A percentile compares a stretch with the other conserved stretches of the same genome.
phyloP scores from a whole-genome alignment of 305 asterid genomes.

The Fraxinus latifolia region DNA sequence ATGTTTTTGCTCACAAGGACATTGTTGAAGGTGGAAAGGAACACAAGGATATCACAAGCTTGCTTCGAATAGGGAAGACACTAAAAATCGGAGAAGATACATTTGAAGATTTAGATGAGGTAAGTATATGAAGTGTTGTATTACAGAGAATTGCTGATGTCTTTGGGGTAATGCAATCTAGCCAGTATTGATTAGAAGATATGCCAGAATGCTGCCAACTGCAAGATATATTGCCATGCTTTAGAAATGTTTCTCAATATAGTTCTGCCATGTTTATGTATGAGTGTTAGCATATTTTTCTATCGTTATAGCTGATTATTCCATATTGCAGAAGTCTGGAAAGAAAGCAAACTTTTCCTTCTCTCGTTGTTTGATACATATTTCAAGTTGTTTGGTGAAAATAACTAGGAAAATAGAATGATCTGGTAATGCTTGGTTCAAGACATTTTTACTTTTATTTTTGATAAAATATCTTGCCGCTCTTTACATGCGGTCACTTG shows the following conservation, averaged over 20 bases:
- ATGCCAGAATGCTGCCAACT: slow-evolving; percentile 1
- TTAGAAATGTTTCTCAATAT: background rate
- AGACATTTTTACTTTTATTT: background rate
- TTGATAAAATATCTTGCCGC: slow-evolving; percentile 29
- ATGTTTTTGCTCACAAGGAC: slow-evolving; percentile 87
- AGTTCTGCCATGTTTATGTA: background rate
- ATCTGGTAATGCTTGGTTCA: background rate
- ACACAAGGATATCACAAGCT: slow-evolving; percentile 84
- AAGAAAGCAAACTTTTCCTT: background rate
- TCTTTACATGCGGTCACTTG: background rate
- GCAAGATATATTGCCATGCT: background rate
- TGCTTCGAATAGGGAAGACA: slow-evolving; percentile 87
- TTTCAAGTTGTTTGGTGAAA: background rate
- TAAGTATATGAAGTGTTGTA: slow-evolving; percentile 25
- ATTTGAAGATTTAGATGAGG: slow-evolving; percentile 98
- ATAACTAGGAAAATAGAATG: background rate
- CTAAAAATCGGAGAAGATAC: slow-evolving; percentile 91
- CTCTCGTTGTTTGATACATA: background rate
- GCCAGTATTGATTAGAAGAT: slow-evolving; percentile 7
- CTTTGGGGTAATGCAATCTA: background rate
- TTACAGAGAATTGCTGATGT: background rate
- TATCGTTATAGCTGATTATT: background rate
- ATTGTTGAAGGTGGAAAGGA: slow-evolving; percentile 92
- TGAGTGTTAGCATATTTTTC: background rate
- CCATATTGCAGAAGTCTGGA: background rate